A percentile compares a stretch with the other conserved stretches of the same genome.
Evolutionary conservation across 495 filamentous ascomycete genomes (phyloP).

Genomic region (Penicillium taxi): DNA sequence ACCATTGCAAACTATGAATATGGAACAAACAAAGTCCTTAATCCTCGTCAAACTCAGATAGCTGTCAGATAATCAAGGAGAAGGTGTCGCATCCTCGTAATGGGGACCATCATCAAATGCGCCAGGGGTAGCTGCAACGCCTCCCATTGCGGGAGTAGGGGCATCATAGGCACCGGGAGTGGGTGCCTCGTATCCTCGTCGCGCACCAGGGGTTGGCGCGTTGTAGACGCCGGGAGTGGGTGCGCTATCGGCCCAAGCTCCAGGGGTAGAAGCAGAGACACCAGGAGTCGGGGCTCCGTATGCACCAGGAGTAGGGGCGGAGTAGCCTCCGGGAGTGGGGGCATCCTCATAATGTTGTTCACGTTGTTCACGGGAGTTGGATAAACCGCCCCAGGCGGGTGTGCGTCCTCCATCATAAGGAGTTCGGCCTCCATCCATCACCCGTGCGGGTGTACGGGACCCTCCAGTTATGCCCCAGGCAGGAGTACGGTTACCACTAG

Average conservation of each 20-base stretch:
- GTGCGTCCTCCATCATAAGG: conserved; percentile 50
- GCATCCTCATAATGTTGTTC: conserved; percentile 54
- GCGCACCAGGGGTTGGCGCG: conserved; percentile 49
- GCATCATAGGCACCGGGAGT: conserved; percentile 59
- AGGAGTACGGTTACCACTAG: conserved; percentile 41
- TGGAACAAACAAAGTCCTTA: no score
- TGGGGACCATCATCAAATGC: conserved; percentile 53
- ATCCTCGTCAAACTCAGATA: no score
- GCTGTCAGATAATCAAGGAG: no score
- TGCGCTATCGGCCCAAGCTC: conserved; percentile 54
- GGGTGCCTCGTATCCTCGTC: conserved; percentile 44
- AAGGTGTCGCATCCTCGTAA: conserved; percentile 49
- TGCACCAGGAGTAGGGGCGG: conserved; percentile 43
- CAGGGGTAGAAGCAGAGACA: conserved; percentile 73
- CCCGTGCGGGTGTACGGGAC: conserved; percentile 71
- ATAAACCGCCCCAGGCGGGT: conserved; percentile 38
- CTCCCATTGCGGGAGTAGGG: conserved; percentile 70
- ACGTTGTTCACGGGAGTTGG: conserved; percentile 20
- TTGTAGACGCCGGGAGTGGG: conserved; percentile 55
- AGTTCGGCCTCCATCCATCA: conserved; percentile 60
- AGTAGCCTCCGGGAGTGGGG: conserved; percentile 66
- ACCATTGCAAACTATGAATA: no score
- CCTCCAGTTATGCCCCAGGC: conserved; percentile 46
- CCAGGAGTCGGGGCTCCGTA: conserved; percentile 62
- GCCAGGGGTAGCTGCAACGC: conserved; percentile 65